Conservation (phyloP, 768 basidiomycete genomes). For the Tylopilus felleus region DNA sequence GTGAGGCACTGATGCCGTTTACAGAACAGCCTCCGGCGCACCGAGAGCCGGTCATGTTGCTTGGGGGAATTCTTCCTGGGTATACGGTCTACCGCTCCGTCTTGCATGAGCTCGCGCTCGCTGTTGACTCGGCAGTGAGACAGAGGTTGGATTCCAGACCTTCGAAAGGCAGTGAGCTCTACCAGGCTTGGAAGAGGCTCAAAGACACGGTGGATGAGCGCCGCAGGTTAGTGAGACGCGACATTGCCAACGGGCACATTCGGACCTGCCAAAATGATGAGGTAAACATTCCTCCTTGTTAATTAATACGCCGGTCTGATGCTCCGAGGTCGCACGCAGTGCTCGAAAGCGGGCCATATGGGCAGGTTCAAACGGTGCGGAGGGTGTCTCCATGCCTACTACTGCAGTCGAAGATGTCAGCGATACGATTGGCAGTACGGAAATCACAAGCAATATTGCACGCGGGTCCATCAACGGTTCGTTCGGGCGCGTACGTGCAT, state of each 20-base stretch:
- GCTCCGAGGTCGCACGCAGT: conserved; percentile 6
- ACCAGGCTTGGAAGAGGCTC: conserved; percentile 22
- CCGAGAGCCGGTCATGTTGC: conserved; percentile 5
- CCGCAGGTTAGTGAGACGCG: conserved; percentile 17
- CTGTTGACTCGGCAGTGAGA: conserved; percentile 5
- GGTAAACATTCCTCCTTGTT: conserved; percentile 2
- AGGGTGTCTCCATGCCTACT: conserved; percentile 30
- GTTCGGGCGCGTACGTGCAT: conserved; percentile 14
- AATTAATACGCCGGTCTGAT: neutral
- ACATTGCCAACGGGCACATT: conserved; percentile 15
- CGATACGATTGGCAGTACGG: conserved; percentile 26
- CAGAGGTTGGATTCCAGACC: conserved; percentile 14
- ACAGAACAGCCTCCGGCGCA: conserved; percentile 9
- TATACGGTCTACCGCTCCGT: conserved; percentile 29
- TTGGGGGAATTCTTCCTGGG: conserved; percentile 18
- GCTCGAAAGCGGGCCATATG: conserved; percentile 16
- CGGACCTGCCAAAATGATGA: conserved; percentile 28
- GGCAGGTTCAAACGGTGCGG: conserved; percentile 25
- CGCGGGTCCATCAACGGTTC: conserved; percentile 18
- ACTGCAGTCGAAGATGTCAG: conserved; percentile 28
- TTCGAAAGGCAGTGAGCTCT: conserved; percentile 14
- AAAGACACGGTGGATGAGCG: conserved; percentile 18
- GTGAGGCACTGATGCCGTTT: conserved; percentile 20
- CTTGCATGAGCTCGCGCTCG: conserved; percentile 11
- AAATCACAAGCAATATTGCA: conserved; percentile 29